Evolutionary conservation across 2,329 filamentous ascomycete species (phyloP), one percentile per base, ranked within the genome.

Genomic region (Phyllachora maydis): DNA sequence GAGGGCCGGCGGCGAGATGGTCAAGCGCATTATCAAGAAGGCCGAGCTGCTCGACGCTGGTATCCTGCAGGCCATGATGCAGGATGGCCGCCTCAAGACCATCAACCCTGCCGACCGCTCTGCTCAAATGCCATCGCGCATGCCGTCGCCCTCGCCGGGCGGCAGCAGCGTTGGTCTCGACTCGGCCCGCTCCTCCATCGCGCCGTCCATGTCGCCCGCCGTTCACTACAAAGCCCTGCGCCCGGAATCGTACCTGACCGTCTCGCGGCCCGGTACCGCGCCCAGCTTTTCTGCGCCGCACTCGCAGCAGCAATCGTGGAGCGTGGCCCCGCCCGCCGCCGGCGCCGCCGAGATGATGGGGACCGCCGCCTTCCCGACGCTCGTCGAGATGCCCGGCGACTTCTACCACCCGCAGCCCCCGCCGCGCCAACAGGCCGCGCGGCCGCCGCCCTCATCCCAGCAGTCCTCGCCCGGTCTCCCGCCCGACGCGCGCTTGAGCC

Each of bases 1-100:
- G 45, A 56, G 65, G 6, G 65, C 71, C 6, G 68, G 65, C 34
- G 69, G 67, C 32, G 57, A 71, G 29, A 71, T 77, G 63, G 61
- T 77, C 1, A 52, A 61, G 25, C 58, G 71, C 23, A 61, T 78
- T 39, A 65, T 75, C 37, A 72, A 73, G 37, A 76, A 76, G 50
- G 71, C 71, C 1, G 68, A 73, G 42, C 49, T 77, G 12, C 50
- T 77, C 18, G 71, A 76, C 34, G 52, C 68, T 5, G 71, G 71
- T 10, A 54, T 64, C 11, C 49, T 77, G 23, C 60, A 65, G 19
- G 70, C 65, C 26, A 73, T 77, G 35, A 37, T 40, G 4, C 30
- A 38, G 25, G 31, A 37, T 22, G 38, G 38, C 5, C 35, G 31
- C 29, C 32, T 39, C 14, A 36, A 32, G 29, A 37, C 38, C 4